Base-by-base conservation (phyloP, 306 rosid species). In the Sindora glabra region DNA sequence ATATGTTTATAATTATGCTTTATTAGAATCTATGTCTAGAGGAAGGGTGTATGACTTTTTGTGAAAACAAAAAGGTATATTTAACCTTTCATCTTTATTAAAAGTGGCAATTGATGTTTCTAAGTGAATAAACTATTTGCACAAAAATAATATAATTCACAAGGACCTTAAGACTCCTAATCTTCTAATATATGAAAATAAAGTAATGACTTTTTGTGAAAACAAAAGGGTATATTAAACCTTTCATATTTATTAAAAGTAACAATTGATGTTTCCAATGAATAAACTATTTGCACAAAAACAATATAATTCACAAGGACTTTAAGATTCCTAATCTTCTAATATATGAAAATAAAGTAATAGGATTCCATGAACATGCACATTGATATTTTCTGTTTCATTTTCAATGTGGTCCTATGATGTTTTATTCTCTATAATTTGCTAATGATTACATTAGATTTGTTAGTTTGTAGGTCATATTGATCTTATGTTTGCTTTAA, bases 261-360 rank as follows among this genome's bases (percentile, higher is more conserved):
- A 69, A 90, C 95, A 65, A 84, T 86, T 64, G 90, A 89, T 71
- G 82, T 94, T 68, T 86, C 99, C 61, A 89, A 87, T 97, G 99
- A 72, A 89, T 94, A 97, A 82, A 77, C 73, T 84, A 89, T 82
- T 77, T 94, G 86, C 99, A 94, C 78, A 95, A 94, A 77, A 94
- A 94, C 69, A 94, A 89, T 64, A 94, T 94, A 65, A 82, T 94
- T 79, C 99, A 94, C 86, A 76, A 97, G 79, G 99, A 94, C 64
- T 97, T 94, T 76, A 94, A 94, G 91, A 89, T 97, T 70, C 97
- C 97, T 61, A 94, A 94, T 80, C 97, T 94, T 89, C 89, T 89
- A 76, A 94, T 94, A 97, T 95, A 94, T 89, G 99, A 94, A 75
- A 83, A 94, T 36, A 86, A 84, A 75, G 99, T 84, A 77, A 77